Conservation (phyloP, 768 basidiomycete genomes). For the Coprinopsis strossmayeri region DNA sequence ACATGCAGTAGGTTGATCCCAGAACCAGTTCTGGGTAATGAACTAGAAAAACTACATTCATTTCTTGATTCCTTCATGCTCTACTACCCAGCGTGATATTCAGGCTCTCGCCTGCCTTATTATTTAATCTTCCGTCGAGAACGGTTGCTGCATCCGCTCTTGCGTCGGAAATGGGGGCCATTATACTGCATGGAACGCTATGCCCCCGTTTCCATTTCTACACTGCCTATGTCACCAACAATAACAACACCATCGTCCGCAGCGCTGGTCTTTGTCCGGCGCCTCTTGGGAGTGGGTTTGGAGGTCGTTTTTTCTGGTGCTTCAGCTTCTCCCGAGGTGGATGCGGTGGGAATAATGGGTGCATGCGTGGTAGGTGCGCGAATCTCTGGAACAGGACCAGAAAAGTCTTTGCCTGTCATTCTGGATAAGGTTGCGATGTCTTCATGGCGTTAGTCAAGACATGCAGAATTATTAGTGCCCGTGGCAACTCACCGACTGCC, state of each 20-base stretch:
- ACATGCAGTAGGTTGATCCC: no score
- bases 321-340: conserved; percentile 11
- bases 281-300: conserved; percentile 12
- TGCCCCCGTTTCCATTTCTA: no score
- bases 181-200: no score
- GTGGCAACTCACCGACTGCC: conserved; percentile 70
- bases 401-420: conserved; percentile 83
- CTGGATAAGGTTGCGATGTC: conserved; percentile 69
- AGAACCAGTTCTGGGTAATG: no score
- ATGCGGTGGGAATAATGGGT: conserved; percentile 14
- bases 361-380: conserved; percentile 30
- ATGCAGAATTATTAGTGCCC: no score
- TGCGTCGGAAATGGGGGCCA: no score
- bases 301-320: conserved; percentile 12
- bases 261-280: conserved; percentile 19
- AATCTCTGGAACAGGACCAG: conserved; percentile 73
- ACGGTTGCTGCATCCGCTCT: no score
- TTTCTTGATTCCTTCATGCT: no score
- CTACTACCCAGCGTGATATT: no score
- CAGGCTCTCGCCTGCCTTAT: no score
- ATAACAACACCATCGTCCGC: conserved; percentile 30
- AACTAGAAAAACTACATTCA: no score
- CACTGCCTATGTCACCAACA: conserved; percentile 23
- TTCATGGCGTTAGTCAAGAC: conserved; percentile 24
- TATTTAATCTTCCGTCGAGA: no score